Base-by-base conservation (phyloP, 768 basidiomycete genomes). In the Exsudoporus frostii region DNA sequence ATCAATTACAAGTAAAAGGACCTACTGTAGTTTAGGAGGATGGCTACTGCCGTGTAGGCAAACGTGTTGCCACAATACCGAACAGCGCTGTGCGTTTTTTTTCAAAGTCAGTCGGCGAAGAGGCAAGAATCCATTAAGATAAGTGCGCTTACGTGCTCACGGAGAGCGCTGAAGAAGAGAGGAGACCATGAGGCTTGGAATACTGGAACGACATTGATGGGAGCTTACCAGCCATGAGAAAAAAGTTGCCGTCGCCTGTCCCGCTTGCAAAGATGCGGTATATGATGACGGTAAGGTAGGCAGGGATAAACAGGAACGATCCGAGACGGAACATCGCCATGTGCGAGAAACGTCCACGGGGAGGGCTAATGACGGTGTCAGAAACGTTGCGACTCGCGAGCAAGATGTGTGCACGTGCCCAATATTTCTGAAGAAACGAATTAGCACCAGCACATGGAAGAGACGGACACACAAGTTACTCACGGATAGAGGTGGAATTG, bases 401-500 rank as follows among this genome's bases (percentile, higher is more conserved):
- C 4, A 34, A 50, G 17, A 42, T 20, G 27, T 34, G 27, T 42
- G 34, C 32, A 68, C 74, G 39, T 66, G 79, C 83, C 86, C 86
- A 57, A 88, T 82, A 66, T 88, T 88, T 55, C 85, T 86, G 52
- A 38, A 34, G 42, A 0, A 36, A 44, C 33, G 25, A 0, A 13
- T 45, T 9, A 55, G 24, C 15, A 46, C 50, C 25, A 50, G 20
- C 1, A 22, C 11, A 46, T 17, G 3, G 11, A 33, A 30, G 8
- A 29, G 7, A 25, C 17, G 7, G 29, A 27, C 6, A 42, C 7
- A 32, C 13, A 7, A 24, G 30, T 0, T 6, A 78, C 90, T 71
- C 65, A 92, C 88, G 90, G 90, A 76, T 93, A 93, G 33, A 92
- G 78, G 65, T 91, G 84, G 65, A 92, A 94, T 64, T 94, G 94